Evolutionary conservation across 768 basidiomycete species (phyloP).

Genomic region (Antrodiella citrinella): DNA sequence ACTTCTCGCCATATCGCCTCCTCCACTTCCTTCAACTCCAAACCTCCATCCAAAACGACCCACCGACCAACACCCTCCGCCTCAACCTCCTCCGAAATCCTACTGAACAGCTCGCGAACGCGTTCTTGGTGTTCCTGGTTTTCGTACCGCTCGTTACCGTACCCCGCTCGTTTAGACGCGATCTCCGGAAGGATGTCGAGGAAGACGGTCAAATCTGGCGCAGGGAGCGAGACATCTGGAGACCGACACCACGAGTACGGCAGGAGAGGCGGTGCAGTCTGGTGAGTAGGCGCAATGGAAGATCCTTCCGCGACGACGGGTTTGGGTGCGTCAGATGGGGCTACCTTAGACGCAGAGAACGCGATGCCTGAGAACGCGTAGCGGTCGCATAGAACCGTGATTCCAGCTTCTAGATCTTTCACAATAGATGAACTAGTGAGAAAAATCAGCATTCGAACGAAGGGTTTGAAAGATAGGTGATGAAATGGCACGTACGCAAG

Average conservation of each 20-base stretch:
- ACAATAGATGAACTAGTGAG: slow-evolving; percentile 54
- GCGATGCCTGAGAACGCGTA: slow-evolving; percentile 97
- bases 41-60: slow-evolving; percentile 54
- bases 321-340: slow-evolving; percentile 4
- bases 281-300: neutral
- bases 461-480: neutral
- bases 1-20: slow-evolving; percentile 44
- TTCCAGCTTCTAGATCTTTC: slow-evolving; percentile 49
- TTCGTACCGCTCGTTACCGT: slow-evolving; percentile 86
- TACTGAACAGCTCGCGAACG: slow-evolving; percentile 53
- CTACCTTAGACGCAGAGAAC: slow-evolving; percentile 46
- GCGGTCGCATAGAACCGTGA: slow-evolving; percentile 79
- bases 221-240: slow-evolving; percentile 82
- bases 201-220: slow-evolving; percentile 84
- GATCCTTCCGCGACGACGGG: neutral
- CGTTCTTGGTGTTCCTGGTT: slow-evolving; percentile 63
- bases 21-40: slow-evolving; percentile 39
- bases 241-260: slow-evolving; percentile 77
- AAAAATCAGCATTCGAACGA: neutral
- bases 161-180: slow-evolving; percentile 66
- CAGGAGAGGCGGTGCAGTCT: slow-evolving; percentile 26
- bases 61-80: slow-evolving; percentile 29
- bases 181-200: slow-evolving; percentile 70
- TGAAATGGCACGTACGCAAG: slow-evolving; percentile 49
- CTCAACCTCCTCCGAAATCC: slow-evolving; percentile 46